Conservation (phyloP, 1,284 basidiomycete genomes). For the Polyporus tsugae region DNA sequence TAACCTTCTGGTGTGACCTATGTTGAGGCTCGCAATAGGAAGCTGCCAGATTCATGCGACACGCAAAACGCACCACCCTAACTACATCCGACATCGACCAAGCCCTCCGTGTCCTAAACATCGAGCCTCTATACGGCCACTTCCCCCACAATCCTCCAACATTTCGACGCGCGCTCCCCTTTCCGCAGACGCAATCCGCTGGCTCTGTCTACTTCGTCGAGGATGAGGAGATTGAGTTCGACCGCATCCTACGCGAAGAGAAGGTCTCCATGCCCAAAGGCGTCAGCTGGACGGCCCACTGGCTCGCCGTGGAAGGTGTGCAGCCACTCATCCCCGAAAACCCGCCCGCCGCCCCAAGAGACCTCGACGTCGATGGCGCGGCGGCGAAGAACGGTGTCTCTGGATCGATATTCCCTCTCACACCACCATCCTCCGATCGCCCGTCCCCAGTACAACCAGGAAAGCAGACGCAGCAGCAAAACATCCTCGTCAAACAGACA, state of each 20-base stretch:
- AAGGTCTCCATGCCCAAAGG: constrained; percentile 82
- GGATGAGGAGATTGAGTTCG: constrained; percentile 98
- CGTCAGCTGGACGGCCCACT: constrained; percentile 89
- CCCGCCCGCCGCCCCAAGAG: constrained; percentile 81
- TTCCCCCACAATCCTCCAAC: constrained; percentile 72
- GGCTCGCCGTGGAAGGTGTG: constrained; percentile 98
- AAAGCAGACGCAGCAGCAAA: constrained; percentile 58
- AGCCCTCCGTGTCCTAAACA: constrained; percentile 92
- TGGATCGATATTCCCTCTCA: constrained; percentile 42
- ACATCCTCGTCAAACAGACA: constrained; percentile 88
- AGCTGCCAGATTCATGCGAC: constrained; percentile 96
- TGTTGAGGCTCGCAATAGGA: constrained; percentile 64
- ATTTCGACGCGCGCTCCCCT: constrained; percentile 79
- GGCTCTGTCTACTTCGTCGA: constrained; percentile 91
- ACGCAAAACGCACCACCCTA: constrained; percentile 88
- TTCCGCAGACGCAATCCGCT: constrained; percentile 62
- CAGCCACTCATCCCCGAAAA: constrained; percentile 98
- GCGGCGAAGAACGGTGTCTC: constrained; percentile 39
- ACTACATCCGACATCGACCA: constrained; percentile 93
- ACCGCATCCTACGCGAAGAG: constrained; percentile 85
- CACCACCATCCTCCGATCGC: constrained; percentile 43
- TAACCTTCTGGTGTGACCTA: constrained; percentile 4
- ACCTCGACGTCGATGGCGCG: constrained; percentile 45
- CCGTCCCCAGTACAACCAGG: constrained; percentile 44
- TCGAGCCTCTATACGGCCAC: constrained; percentile 91